Conservation (phyloP, 768 basidiomycete genomes). For the Phlebiopsis flavidoalba region DNA sequence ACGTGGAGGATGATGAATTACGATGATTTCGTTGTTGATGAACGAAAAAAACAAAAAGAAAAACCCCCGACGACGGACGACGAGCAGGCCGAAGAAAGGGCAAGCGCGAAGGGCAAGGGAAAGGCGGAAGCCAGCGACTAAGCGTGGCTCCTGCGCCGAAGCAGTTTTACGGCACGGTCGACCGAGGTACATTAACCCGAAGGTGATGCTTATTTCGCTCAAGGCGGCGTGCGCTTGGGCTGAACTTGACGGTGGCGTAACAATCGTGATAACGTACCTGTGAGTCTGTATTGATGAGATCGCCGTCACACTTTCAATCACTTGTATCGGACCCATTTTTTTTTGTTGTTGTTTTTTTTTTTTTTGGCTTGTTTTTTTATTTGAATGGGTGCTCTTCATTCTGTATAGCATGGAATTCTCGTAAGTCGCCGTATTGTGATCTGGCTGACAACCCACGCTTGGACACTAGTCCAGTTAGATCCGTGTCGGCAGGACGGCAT, state of each 20-base stretch:
- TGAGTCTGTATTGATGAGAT: conserved; percentile 35
- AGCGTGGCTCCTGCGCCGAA: conserved; percentile 16
- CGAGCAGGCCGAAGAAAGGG: conserved; percentile 12
- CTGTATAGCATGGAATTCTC: conserved; percentile 33
- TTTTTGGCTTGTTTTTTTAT: too few relatives aligned
- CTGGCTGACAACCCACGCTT: too few relatives aligned
- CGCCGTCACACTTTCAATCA: too few relatives aligned
- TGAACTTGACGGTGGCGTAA: conserved; percentile 89
- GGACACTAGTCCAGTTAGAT: too few relatives aligned
- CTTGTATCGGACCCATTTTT: too few relatives aligned
- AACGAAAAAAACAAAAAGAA: too few relatives aligned
- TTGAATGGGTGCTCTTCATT: not conserved
- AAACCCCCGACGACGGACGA: conserved; percentile 21
- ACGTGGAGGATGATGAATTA: conserved; percentile 30
- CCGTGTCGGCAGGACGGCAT: conserved; percentile 91
- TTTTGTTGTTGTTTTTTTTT: too few relatives aligned
- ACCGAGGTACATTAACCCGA: conserved; percentile 46
- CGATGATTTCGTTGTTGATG: conserved; percentile 22
- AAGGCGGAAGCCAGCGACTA: conserved; percentile 10
- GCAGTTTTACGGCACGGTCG: conserved; percentile 10
- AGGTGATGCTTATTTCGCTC: conserved; percentile 82
- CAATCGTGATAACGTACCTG: conserved; percentile 80
- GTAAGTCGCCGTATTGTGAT: too few relatives aligned
- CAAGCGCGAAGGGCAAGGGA: conserved; percentile 33
- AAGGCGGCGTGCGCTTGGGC: conserved; percentile 79